These are phyloP conservation scores for Dalbergia cochinchinensis DNA, from an alignment of 306 rosid genomes.

Conservation along the genomic window DNA sequence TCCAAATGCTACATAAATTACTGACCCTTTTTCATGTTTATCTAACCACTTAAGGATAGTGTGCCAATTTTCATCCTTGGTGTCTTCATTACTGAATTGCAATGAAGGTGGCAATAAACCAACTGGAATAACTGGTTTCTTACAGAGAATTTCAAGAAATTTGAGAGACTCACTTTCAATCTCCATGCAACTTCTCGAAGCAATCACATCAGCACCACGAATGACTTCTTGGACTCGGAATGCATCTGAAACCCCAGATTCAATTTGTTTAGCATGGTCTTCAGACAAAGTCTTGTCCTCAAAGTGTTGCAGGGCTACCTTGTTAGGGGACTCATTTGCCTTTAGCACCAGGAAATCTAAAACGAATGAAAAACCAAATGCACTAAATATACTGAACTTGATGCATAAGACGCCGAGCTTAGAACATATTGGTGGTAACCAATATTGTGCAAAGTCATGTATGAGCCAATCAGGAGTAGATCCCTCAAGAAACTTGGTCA, in stretches of 20 bases:
- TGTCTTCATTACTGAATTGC: not conserved
- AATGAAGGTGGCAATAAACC: not conserved
- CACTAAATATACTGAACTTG: not conserved
- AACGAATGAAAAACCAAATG: accelerated
- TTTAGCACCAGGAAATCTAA: not conserved
- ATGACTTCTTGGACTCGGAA: not conserved
- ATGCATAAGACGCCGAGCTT: constrained; percentile 8
- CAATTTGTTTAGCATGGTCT: not conserved
- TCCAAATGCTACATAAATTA: not conserved
- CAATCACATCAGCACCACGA: not conserved
- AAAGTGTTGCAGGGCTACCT: constrained; percentile 11
- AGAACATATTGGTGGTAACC: constrained; percentile 16
- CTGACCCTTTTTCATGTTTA: not conserved
- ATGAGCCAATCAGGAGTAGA: constrained; percentile 36
- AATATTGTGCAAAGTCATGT: constrained; percentile 13
- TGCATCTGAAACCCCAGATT: not conserved
- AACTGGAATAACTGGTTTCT: not conserved
- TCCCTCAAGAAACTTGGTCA: not conserved
- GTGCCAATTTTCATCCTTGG: not conserved
- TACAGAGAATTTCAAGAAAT: not conserved
- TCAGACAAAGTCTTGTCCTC: constrained; percentile 1
- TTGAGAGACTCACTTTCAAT: not conserved
- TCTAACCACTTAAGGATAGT: not conserved
- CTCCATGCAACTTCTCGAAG: not conserved
- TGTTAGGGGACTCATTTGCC: not conserved